phyloP scores from a whole-genome alignment of 495 filamentous ascomycete species.

The Choiromyces venosus region DNA sequence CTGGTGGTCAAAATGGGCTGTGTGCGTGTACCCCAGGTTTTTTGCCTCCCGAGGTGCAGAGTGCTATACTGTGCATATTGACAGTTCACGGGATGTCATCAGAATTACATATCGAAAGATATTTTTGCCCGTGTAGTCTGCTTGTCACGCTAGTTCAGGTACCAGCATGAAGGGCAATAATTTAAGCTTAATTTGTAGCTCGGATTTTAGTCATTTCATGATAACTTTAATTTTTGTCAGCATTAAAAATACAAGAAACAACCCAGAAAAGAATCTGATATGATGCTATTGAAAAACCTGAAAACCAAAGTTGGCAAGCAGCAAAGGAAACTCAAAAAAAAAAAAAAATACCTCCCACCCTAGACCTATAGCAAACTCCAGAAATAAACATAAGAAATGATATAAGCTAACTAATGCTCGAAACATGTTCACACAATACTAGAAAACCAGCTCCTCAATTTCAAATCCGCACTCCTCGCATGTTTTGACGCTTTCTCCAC shows the following conservation, averaged over 20 bases:
- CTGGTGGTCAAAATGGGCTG: not conserved
- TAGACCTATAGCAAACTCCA: not conserved
- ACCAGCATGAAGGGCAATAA: not conserved
- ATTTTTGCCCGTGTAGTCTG: not conserved
- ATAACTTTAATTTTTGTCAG: not conserved
- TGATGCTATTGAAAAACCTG: not conserved
- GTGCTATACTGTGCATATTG: not conserved
- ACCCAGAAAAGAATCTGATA: not conserved
- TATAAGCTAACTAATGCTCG: not conserved
- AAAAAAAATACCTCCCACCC: not conserved
- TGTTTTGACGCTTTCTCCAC: slow-evolving; percentile 71
- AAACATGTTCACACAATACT: not conserved
- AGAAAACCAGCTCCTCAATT: slow-evolving; percentile 83
- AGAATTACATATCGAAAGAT: not conserved
- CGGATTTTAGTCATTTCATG: not conserved
- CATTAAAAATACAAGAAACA: not conserved
- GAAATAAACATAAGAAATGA: not conserved
- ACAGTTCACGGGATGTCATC: not conserved
- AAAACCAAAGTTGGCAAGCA: not conserved
- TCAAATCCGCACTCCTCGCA: slow-evolving; percentile 93
- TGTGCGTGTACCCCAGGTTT: slow-evolving; percentile 1
- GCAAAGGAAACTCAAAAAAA: not conserved
- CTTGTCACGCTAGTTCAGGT: not conserved
- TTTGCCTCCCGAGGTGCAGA: not conserved
- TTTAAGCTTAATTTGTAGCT: not conserved